These are phyloP conservation scores for Backusella morwellensis DNA, from an alignment of 192 early-diverging fungal species.

Conservation along the genomic window DNA sequence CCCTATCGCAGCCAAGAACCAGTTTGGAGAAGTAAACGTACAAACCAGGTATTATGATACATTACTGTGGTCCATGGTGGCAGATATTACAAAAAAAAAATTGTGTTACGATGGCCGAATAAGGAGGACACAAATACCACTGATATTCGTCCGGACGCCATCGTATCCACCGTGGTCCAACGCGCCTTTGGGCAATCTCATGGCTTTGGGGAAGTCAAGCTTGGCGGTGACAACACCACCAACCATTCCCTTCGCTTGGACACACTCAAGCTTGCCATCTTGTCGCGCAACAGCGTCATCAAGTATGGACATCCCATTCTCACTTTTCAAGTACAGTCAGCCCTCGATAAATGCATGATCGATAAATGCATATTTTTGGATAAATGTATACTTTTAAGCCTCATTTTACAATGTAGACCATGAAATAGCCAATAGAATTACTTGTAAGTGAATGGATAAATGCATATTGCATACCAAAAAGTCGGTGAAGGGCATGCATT, in stretches of 20 bases:
- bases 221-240: conserved; percentile 17
- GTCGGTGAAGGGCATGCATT: too few relatives aligned
- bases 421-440: too few relatives aligned
- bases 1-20: background rate
- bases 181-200: conserved; percentile 16
- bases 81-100: conserved; percentile 9
- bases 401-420: too few relatives aligned
- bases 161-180: conserved; percentile 22
- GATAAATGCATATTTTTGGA: too few relatives aligned
- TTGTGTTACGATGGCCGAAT: conserved; percentile 22
- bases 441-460: too few relatives aligned
- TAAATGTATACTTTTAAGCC: too few relatives aligned
- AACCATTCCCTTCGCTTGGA: conserved; percentile 24
- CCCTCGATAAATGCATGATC: too few relatives aligned
- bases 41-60: conserved; percentile 2
- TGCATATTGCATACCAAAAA: too few relatives aligned
- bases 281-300: conserved; percentile 16
- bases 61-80: background rate
- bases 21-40: background rate
- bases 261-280: conserved; percentile 18
- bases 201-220: conserved; percentile 25
- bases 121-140: conserved; percentile 15
- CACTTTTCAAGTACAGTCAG: conserved; percentile 26
- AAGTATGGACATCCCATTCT: conserved; percentile 21
- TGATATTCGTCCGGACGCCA: conserved; percentile 25